phyloP scores from a whole-genome alignment of 2,329 filamentous ascomycete genomes.

The Byssoonygena ceratinophila region DNA sequence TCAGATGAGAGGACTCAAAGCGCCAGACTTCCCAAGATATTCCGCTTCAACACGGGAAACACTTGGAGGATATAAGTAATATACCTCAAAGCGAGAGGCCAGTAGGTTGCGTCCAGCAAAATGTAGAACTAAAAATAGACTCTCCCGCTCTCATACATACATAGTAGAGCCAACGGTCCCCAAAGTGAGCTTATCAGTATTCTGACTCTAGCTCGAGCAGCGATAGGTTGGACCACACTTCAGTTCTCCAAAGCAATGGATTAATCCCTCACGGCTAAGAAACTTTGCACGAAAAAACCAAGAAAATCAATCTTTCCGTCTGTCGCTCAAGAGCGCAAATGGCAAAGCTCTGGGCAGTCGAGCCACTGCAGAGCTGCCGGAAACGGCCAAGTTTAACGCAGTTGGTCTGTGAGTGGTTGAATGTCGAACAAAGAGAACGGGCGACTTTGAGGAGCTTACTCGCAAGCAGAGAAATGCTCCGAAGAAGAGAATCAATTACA shows the following conservation, averaged over 20 bases:
- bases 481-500: background rate
- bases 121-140: background rate
- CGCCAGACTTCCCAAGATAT: background rate
- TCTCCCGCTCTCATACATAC: background rate
- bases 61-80: background rate
- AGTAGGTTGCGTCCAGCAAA: background rate
- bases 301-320: background rate
- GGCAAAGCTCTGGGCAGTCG: too few species aligned
- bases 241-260: background rate
- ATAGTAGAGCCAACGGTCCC: background rate
- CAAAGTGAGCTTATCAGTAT: background rate
- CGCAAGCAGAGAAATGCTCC: background rate
- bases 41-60: background rate
- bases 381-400: slow-evolving; percentile 5
- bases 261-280: slow-evolving; percentile 9
- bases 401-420: background rate
- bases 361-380: background rate
- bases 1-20: background rate
- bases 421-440: background rate
- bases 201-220: background rate
- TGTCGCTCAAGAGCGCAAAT: background rate
- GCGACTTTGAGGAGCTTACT: background rate
- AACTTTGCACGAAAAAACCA: background rate
- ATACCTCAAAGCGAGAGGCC: background rate
- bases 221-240: background rate